Percentiles rank a stretch among this genome's conserved stretches.
Evolutionary conservation across 345 rosid species (phyloP).

Genomic region (Eucalyptus polyanthemos): DNA sequence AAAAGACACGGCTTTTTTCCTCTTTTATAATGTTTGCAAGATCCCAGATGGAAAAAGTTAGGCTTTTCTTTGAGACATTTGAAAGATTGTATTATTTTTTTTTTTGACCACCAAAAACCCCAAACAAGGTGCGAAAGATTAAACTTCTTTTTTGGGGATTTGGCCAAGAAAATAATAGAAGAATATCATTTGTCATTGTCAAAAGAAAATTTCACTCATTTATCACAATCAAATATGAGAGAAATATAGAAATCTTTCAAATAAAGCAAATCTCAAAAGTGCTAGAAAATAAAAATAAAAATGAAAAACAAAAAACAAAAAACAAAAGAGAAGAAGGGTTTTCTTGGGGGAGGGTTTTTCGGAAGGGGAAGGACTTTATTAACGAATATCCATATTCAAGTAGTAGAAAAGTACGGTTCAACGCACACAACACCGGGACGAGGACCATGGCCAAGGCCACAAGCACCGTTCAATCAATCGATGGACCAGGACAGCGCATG

Average conservation of each 20-base stretch:
- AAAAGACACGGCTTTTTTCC: background rate
- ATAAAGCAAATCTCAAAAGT: no score
- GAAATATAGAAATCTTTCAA: no score
- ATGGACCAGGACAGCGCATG: background rate
- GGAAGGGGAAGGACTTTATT: no score
- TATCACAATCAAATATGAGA: no score
- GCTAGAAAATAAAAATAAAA: no score
- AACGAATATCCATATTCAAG: background rate
- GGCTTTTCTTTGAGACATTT: background rate
- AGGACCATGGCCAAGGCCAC: background rate
- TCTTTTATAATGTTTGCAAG: background rate
- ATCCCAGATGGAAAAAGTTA: no score
- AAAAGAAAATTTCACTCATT: background rate
- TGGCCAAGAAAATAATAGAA: background rate
- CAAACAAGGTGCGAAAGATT: background rate
- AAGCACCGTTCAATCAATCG: background rate
- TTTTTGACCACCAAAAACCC: no score
- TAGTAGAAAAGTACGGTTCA: background rate
- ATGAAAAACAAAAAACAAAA: no score
- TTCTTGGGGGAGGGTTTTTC: no score
- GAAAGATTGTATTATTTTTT: background rate
- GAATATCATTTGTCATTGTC: background rate
- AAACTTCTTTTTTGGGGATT: background rate
- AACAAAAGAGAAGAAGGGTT: no score
- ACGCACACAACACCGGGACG: background rate